Evolutionary conservation across 306 rosid species (phyloP), one percentile per base, ranked within the genome.

Genomic region (Trifolium fragiferum): DNA sequence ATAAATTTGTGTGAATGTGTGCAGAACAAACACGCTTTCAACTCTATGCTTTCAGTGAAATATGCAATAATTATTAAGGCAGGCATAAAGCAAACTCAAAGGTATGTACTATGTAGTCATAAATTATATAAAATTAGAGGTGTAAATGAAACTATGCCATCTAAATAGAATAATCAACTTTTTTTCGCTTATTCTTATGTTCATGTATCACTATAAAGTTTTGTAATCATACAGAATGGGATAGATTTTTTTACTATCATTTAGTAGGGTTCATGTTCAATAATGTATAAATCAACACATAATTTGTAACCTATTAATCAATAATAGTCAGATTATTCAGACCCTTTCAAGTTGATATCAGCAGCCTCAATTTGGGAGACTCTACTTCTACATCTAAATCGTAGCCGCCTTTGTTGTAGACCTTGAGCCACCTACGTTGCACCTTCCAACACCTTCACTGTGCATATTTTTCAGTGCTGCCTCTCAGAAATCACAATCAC

Each of bases 41-140:
- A 25, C 59, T 73, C 27, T 59, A 59, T 69, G 51, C 76, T 73
- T 67, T 43, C n/a, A 37, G 68, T 21, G 69, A 58, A 80, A 59
- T 16, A 59, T 19, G 50, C 25, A 58, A 40, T 51, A 20, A 55
- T 23, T 57, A 73, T 67, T 44, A 59, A 38, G n/a, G 57, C 21
- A 43, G 38, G 30, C 59, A 66, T 35, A 67, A 58, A 57, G 66
- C 32, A 66, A 47, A 66, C 33, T 32, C 57, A 37, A 67, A 61
- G 41, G 58, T 21, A 46, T 19, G 21, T 66, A 64, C n/a, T n/a
- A n/a, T n/a, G n/a, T n/a, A n/a, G 32, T 18, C 27, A 13, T 46
- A 20, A 68, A 35, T 44, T 67, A 67, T 38, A 63, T 57, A 18
- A 63, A 71, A 50, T 44, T 53, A 11, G 51, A 65, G 21, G 35